phyloP scores from a whole-genome alignment of 1,284 basidiomycete species.

The Inonotus hispidus region DNA sequence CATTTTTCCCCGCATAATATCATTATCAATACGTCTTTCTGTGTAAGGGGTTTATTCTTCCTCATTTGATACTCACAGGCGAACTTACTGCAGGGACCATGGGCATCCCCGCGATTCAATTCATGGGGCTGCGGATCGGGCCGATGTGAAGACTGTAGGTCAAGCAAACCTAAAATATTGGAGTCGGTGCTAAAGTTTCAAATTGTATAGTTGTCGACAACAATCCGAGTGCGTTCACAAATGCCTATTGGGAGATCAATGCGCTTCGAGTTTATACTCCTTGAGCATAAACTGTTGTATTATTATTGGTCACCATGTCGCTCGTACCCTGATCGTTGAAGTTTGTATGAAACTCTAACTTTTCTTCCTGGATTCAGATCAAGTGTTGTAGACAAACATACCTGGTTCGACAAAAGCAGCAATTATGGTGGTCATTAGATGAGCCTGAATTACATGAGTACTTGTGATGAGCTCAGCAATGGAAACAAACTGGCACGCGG shows the following conservation, averaged over 20 bases:
- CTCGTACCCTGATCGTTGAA: not conserved
- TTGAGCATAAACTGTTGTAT: not conserved
- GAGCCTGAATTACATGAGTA: too few relatives aligned
- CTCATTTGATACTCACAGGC: not conserved
- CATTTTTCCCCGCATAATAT: constrained; percentile 47
- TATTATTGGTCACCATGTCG: not conserved
- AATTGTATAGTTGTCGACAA: constrained; percentile 45
- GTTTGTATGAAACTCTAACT: not conserved
- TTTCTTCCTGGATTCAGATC: not conserved
- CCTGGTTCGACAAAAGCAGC: too few relatives aligned
- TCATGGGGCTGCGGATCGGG: constrained; percentile 13
- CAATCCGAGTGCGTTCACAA: constrained; percentile 45
- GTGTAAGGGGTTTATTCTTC: constrained; percentile 32
- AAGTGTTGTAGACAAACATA: too few relatives aligned
- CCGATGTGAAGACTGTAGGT: constrained; percentile 22
- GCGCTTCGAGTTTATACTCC: constrained; percentile 48
- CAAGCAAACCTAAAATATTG: not conserved
- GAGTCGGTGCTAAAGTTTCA: not conserved
- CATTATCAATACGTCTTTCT: constrained; percentile 49
- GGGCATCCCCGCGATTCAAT: constrained; percentile 19
- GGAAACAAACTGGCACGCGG: too few relatives aligned
- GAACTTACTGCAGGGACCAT: constrained; percentile 19
- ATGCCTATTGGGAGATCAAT: constrained; percentile 64
- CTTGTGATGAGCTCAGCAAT: too few relatives aligned
- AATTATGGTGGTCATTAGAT: too few relatives aligned